Base-by-base conservation (phyloP, 2,329 filamentous ascomycete species). In the Xylaria multiplex region DNA sequence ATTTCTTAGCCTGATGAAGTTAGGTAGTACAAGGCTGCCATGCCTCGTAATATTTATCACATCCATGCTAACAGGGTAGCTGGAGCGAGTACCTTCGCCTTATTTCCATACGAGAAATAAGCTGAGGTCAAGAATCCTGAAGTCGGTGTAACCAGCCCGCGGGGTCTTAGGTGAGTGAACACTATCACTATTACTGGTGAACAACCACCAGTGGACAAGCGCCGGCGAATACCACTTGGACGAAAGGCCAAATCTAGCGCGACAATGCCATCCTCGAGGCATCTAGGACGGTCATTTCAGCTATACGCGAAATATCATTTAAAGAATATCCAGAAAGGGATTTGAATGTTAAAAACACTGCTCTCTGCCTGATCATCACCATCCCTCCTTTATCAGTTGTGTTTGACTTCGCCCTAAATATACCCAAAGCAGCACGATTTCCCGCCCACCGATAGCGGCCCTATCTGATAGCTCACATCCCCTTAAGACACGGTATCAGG, bases 51-150 rank as follows among this genome's bases (percentile, higher is more conserved):
- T 30, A 16, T 16, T 30, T 49, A 49, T 27, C 16, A 32, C 27
- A 32, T 11, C 48, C 14, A 50, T 50, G 37, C 37, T 40, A 14
- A 14, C 9, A 40, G 35, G 3, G 35, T 27, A 42, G 5, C 30
- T 22, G 35, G 35, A 27, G 40, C 24, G 16, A 19, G 19, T 19
- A 19, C 19, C 3, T 13, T 19, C 1, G 30, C 19, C n/a, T 54
- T 61, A 46, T 54, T 13, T 60, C 48, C 58, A 3, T 24, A 13
- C 16, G 14, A 49, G 59, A 61, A 30, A 54, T 61, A 61, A 54
- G 49, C 58, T 53, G 30, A 22, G 6, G 24, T 53, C 24, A 9
- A 60, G 27, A 46, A 60, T 37, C 53, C 40, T 49, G 58, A 53
- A 53, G 49, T 60, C 40, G 19, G 46, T 54, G 49, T 37, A 48